These are phyloP conservation scores for Rhipidocladum racemiflorum DNA, from an alignment of 176 grass and related monocot genomes.

Conservation along the genomic window DNA sequence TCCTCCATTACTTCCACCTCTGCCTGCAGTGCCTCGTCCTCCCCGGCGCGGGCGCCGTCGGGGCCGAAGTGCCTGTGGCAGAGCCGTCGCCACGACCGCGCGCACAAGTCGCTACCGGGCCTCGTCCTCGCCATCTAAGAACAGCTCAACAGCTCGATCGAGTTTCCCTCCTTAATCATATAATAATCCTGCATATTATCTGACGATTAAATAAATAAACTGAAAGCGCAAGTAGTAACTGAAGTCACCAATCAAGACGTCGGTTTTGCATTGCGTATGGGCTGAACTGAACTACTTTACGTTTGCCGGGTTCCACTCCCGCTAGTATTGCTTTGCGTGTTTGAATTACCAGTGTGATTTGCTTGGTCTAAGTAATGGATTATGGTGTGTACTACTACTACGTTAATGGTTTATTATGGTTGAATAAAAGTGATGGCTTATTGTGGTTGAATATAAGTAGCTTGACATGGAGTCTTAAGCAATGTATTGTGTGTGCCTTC, in stretches of 20 bases:
- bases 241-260: neutral
- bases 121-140: constrained; percentile 79
- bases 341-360: constrained; percentile 20
- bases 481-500: neutral
- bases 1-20: neutral
- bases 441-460: neutral
- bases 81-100: constrained; percentile 43
- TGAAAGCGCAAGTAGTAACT: neutral
- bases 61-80: constrained; percentile 51
- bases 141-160: neutral
- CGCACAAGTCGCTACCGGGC: constrained; percentile 60
- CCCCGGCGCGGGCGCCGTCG: neutral
- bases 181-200: neutral
- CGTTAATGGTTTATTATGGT: neutral
- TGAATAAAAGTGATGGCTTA: neutral
- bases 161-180: neutral
- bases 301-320: neutral
- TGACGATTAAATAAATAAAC: neutral
- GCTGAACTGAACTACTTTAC: constrained; percentile 13
- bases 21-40: neutral
- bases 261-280: neutral
- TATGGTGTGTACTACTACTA: constrained; percentile 7
- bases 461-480: neutral
- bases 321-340: neutral
- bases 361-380: neutral